Conservation (phyloP, 208 protist genomes). For the Trypanosoma congolense region DNA sequence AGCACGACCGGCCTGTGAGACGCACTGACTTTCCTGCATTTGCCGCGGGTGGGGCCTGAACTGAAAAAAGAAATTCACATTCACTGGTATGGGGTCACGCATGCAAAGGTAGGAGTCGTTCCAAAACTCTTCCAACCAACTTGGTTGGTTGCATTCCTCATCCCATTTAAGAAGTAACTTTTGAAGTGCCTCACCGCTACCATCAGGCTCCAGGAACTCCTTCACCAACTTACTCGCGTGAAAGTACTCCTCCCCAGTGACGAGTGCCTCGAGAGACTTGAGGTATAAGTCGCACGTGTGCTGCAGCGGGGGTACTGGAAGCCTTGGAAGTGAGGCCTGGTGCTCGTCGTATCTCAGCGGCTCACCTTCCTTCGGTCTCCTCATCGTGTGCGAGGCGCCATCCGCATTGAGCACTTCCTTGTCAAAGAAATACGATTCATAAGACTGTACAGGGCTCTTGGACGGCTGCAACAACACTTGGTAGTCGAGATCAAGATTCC, state of each 20-base stretch:
- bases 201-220: constrained; percentile 22
- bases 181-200: constrained; percentile 25
- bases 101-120: constrained; percentile 35
- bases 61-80: constrained; percentile 52
- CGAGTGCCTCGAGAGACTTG: constrained; percentile 27
- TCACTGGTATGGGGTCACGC: constrained; percentile 35
- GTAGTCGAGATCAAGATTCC: constrained; percentile 17
- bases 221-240: constrained; percentile 11
- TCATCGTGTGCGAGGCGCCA: constrained; percentile 11
- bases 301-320: constrained; percentile 29
- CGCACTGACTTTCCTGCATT: neutral
- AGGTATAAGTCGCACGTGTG: constrained; percentile 31
- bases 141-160: constrained; percentile 14
- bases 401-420: constrained; percentile 20
- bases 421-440: constrained; percentile 8
- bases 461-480: neutral
- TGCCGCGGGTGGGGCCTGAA: constrained; percentile 25
- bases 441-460: constrained; percentile 10
- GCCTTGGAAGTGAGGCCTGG: constrained; percentile 19
- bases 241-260: constrained; percentile 30
- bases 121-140: constrained; percentile 37
- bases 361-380: neutral
- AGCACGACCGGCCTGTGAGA: constrained; percentile 35
- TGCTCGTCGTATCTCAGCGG: constrained; percentile 17
- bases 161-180: constrained; percentile 24